These are phyloP conservation scores for Kazachstania bromeliacearum DNA, from an alignment of 805 yeast genomes.

Conservation along the genomic window DNA sequence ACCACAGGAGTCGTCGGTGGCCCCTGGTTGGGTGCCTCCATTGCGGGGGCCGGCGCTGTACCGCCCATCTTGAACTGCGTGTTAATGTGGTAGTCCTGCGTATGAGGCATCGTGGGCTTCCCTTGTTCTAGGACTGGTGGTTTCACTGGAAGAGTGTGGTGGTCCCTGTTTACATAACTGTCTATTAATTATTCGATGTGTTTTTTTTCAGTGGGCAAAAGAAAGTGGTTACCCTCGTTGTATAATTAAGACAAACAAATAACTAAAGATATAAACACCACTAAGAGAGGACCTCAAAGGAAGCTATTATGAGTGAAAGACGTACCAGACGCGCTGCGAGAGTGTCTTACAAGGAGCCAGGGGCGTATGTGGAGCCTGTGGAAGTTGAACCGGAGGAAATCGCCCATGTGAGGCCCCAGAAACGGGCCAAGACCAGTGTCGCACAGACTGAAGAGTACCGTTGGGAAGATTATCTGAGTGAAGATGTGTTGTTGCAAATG, in stretches of 20 bases:
- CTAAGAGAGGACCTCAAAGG: no score
- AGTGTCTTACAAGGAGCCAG: slow-evolving; percentile 2
- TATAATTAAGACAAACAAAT: not conserved
- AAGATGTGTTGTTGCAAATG: slow-evolving; percentile 17
- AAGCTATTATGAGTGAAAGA: slow-evolving; percentile 1
- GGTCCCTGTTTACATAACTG: no score
- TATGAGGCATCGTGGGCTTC: slow-evolving; percentile 6
- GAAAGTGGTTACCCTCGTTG: no score
- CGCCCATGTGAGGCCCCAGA: not conserved
- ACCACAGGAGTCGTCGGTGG: slow-evolving; percentile 17
- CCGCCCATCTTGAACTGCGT: slow-evolving; percentile 26
- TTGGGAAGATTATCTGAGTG: slow-evolving; percentile 20
- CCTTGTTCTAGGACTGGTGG: not conserved
- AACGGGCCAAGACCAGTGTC: not conserved
- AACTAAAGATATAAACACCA: not conserved
- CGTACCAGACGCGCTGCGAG: slow-evolving; percentile 7
- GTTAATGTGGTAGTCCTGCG: slow-evolving; percentile 22
- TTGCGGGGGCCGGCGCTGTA: slow-evolving; percentile 2
- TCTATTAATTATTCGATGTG: no score
- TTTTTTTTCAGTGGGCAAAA: no score
- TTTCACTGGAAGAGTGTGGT: no score
- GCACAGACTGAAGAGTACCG: slow-evolving; percentile 6
- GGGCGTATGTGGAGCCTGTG: not conserved
- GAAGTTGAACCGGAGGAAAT: not conserved
- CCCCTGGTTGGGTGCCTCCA: not conserved